Evolutionary conservation across 2,329 filamentous ascomycete species (phyloP).

Genomic region (Cercospora sp.): DNA sequence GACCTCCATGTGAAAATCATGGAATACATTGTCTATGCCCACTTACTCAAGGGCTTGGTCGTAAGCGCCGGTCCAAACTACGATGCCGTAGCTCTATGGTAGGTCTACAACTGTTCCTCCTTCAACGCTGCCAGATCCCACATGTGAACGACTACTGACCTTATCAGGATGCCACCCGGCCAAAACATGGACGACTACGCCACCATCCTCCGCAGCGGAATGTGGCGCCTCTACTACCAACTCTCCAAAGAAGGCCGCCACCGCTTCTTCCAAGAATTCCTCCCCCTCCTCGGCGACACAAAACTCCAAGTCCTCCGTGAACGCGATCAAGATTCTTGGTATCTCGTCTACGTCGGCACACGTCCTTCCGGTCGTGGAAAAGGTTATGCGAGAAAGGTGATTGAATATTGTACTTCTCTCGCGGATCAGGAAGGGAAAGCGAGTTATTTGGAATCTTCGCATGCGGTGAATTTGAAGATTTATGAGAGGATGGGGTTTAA

Average conservation of each 20-base stretch:
- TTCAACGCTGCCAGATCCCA: too few species aligned
- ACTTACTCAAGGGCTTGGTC: constrained; percentile 71
- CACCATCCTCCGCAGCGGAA: constrained; percentile 70
- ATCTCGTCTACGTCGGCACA: constrained; percentile 80
- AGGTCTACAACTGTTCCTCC: too few species aligned
- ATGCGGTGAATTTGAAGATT: constrained; percentile 65
- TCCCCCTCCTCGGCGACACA: constrained; percentile 71
- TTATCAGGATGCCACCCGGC: constrained; percentile 69
- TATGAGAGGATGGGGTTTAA: constrained; percentile 77
- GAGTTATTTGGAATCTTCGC: constrained; percentile 78
- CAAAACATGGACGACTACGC: constrained; percentile 71
- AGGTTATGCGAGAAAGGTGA: constrained; percentile 70
- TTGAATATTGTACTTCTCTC: constrained; percentile 66
- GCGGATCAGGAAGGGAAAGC: constrained; percentile 67
- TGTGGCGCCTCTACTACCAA: constrained; percentile 75
- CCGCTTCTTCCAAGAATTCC: constrained; percentile 75
- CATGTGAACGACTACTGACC: background rate
- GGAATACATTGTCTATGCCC: constrained; percentile 73
- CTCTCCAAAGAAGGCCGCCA: constrained; percentile 69
- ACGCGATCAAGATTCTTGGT: constrained; percentile 69
- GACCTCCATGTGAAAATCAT: constrained; percentile 74
- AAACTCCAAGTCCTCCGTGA: constrained; percentile 69
- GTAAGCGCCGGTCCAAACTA: constrained; percentile 73
- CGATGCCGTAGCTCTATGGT: constrained; percentile 79
- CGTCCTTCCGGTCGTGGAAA: constrained; percentile 68